Evolutionary conservation across 805 yeast genomes (phyloP), one percentile per base, ranked within the genome.

Genomic region (Yamadazyma sp.): DNA sequence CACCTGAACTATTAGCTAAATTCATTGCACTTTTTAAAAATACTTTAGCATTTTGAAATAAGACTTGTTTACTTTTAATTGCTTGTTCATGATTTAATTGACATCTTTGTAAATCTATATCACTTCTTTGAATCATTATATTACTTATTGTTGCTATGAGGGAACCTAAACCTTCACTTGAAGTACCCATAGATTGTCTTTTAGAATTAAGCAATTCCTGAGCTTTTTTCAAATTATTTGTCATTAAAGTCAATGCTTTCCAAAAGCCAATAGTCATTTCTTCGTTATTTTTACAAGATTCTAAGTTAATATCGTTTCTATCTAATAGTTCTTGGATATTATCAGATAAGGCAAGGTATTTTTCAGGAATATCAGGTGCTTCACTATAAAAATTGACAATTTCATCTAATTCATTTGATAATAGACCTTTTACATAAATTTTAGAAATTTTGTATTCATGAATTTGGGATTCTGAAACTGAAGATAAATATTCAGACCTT

Each of bases 31-130:
- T 74, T 38, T 69, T 73, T 23, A 73, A 51, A 23, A 74, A 56
- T 3, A 62, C 67, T 27, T 56, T 64, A 29, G 65, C 52, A 38
- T 76, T 76, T 9, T 55, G 50, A 5, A 56, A 37, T 13, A 76
- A 50, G 1, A 69, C 47, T 2, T 38, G 43, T 13, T 40, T 39
- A 44, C 60, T 58, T 11, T 57, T 56, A 2, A 40, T 38, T 0
- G 73, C 64, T 16, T 56, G 50, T 7, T 56, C 59, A 12, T 50
- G 52, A 0, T 48, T 32, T 3, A 71, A 21, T 29, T 58, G 63
- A n/a, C 69, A 55, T 36, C 80, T 55, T 47, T 73, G 78, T 9
- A 72, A 46, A 36, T 74, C 80, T 3, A 75, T 60, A 46, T 76
- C 81, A 1, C 76, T 67, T 31, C 80, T 56, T 21, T 73, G 76